Base-by-base conservation (phyloP, 139 green algal species). In the Chlorella sp. region DNA sequence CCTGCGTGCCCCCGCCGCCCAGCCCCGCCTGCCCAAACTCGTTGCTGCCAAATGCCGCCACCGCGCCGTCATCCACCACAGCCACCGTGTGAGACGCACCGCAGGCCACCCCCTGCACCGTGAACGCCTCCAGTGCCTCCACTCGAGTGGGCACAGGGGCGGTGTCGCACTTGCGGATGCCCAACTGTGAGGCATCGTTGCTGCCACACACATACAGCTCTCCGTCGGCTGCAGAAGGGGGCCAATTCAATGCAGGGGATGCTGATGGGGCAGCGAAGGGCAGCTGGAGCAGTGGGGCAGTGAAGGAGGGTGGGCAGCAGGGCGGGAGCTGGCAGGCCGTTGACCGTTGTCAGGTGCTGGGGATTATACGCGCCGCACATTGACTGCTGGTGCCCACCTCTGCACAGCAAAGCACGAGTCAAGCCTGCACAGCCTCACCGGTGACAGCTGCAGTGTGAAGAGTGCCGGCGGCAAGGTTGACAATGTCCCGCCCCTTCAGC, bases 11-110 rank as follows among this genome's bases (percentile, higher is more conserved):
- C 19, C n/a, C 76, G 24, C 87, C 14, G 26, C 89, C 91, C 19
- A 93, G 82, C 0, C 95, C 96, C 26, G 96, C 86, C 89, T 98
- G 96, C 7, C 95, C 96, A 57, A 87, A 94, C 81, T 98, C 95
- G 42, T 83, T 86, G 69, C 66, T 76, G 11, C 96, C 95, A 91
- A 91, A 97, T 5, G 91, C 86, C 0, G 91, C 86, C 15, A 97
- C 69, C 15, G 68, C 69, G 34, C 95, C 95, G 64, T 89, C 88
- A 42, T 95, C 91, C 28, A 91, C 91, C 3, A 95, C 87, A 36
- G 94, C 95, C 66, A 96, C 36, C 36, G 92, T 93, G 81, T 97
- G 94, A 21, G 53, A 48, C 7, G 86, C 42, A 11, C 95, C 95
- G 69, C 91, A 91, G 12, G 93, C 92, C 66, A 92, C 89, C 79